Evolutionary conservation across 305 asterid genomes (phyloP).

Genomic region (Fraxinus greggii): DNA sequence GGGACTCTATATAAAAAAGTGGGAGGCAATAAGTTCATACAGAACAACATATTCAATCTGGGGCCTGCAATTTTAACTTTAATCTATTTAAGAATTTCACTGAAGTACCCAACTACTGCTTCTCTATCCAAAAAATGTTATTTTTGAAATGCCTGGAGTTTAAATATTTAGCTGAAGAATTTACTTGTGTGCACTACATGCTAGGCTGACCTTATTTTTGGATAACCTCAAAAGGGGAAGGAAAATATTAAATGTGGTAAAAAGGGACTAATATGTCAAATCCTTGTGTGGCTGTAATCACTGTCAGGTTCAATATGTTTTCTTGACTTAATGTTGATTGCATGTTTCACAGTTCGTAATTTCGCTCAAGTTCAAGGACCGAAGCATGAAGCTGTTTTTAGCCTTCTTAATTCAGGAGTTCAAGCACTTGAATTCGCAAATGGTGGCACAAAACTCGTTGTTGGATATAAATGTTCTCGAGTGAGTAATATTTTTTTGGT

Average conservation of each 20-base stretch:
- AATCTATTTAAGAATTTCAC: background rate
- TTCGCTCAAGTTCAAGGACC: constrained; percentile 62
- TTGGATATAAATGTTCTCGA: constrained; percentile 71
- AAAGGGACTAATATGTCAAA: constrained; percentile 17
- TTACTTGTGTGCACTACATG: background rate
- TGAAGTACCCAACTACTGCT: background rate
- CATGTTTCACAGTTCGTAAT: constrained; percentile 52
- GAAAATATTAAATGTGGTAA: background rate
- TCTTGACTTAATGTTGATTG: constrained; percentile 24
- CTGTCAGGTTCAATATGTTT: background rate
- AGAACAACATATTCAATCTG: background rate
- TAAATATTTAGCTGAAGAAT: background rate
- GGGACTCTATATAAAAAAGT: constrained; percentile 12
- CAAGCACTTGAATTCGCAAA: constrained; percentile 55
- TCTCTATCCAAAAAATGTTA: background rate
- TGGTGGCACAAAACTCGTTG: constrained; percentile 61
- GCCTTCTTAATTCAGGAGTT: constrained; percentile 58
- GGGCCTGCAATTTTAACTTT: constrained; percentile 7
- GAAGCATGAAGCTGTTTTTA: constrained; percentile 60
- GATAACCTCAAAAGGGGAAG: constrained; percentile 19
- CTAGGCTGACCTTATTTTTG: constrained; percentile 5
- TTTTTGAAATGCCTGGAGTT: constrained; percentile 18
- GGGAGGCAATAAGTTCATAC: constrained; percentile 10
- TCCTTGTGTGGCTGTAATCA: constrained; percentile 9
- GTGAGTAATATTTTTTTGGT: constrained; percentile 44